Evolutionary conservation across 768 basidiomycete species (phyloP), one percentile per base, ranked within the genome.

Genomic region (Tylopilus sp.): DNA sequence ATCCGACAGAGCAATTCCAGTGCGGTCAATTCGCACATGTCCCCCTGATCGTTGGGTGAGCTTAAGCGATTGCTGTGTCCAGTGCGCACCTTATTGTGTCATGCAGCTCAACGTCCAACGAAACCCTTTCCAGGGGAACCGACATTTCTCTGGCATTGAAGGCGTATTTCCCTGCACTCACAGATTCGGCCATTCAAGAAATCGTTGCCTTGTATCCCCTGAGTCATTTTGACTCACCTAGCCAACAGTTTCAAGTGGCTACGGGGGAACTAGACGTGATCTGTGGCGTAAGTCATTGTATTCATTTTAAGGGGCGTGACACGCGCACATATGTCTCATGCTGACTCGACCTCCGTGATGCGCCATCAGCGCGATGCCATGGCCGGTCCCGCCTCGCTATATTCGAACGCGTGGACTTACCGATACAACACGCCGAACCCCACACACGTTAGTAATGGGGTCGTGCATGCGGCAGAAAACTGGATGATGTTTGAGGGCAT

Each of bases 401-500:
- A 21, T 35, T 65, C 59, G 15, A 65, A 67, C 15, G 65, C 77
- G 3, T 84, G 74, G 73, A 79, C 78, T 12, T 83, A 83, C 57
- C 73, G 81, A 23, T 83, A 82, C 63, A 83, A 83, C 62, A 79
- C 83, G 52, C 67, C 71, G 4, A 76, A 80, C 47, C 78, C 78
- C 7, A 76, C 78, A 0, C 53, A 56, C 4, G 67, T 67, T 15
- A 67, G 68, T 17, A 46, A 61, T 1, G 67, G 45, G 9, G 77
- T 79, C 1, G 63, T 47, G 2, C 82, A 83, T 54, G 75, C 82
- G 7, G 73, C 83, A 1, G 83, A 82, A 61, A 83, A 85, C 57
- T 83, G 79, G 78, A 83, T 82, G 80, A 79, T 84, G 82, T 83
- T 82, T 69, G 63, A 66, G 20, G 83, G 85, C 1, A 76, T 73